Evolutionary conservation across 306 rosid species (phyloP), one percentile per base, ranked within the genome.

Genomic region (Ormosia semicastrata): DNA sequence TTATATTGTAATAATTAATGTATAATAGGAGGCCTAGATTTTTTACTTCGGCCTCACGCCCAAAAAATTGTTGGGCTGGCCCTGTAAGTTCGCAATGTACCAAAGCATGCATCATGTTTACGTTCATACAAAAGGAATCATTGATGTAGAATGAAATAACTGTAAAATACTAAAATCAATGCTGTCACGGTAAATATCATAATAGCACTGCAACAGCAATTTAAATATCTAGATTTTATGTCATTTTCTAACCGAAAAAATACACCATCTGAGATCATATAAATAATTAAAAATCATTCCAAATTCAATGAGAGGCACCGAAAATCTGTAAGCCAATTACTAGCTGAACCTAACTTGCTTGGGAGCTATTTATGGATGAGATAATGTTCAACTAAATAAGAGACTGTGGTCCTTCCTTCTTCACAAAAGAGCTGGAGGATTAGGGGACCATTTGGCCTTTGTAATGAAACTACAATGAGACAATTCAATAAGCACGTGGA

Each of bases 401-500:
- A 58, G n/a, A 5, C 10, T 58, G 83, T 58, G 83, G 83, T 34
- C 83, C 71, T 32, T 68, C 69, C 6, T 33, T 57, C 15, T 11
- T 4, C 71, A 41, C 9, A 43, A 18, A 79, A 56, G 24, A 79
- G 60, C 13, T 39, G 59, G 66, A 56, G 14, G 30, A 46, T 56
- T 14, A 53, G 43, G 77, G 76, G 70, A 43, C 83, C 77, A 11
- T 69, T 37, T 57, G 29, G 60, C 39, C 50, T 34, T 57, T 36
- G 10, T 36, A 32, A 12, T 78, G 29, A 56, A 67, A 41, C 24
- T 54, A 63, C 40, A 8, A 18, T 41, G 39, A 43, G 32, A 49
- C 63, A 59, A 41, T 80, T 69, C 44, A 80, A 60, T 60, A 39
- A 49, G 78, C 73, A 80, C 18, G 72, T 80, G 78, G 13, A 59